Evolutionary conservation across 208 protist genomes (phyloP), one percentile per base, ranked within the genome.

Genomic region (Acanthamoeba lenticulata): DNA sequence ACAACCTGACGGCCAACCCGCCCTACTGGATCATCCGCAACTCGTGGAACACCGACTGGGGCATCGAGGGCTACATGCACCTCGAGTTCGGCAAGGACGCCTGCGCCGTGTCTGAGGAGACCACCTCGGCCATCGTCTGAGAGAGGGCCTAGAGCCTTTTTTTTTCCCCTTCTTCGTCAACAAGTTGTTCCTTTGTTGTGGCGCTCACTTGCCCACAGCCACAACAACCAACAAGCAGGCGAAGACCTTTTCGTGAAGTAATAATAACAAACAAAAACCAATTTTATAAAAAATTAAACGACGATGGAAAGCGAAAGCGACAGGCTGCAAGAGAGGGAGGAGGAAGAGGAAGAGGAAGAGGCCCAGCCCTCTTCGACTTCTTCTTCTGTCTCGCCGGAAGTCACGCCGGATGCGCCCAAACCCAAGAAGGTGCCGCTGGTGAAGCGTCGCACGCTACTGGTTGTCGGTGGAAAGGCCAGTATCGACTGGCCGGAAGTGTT

Each of bases 21-120:
- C 40, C 36, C 44, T 85, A 85, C 38, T 85, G 74, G 74, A 85
- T 55, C 74, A 52, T 85, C 74, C 36, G 74, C 36, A 85, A 85
- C 74, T 85, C 74, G 5, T 85, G 74, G 74, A 1, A 36, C 44
- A 19, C 0, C 0, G 7, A 21, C 15, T 85, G 40, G 36, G 36
- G 74, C 11, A 13, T 52, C 42, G 11, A 83, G 13, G 72, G 67
- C 67, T 55, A 55, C 47, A 55, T 55, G 3, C 21, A 55, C 47
- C 47, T 55, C 47, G 47, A 55, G 47, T 55, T 55, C 47, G 47
- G 47, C 47, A 55, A 55, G 47, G 3, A 55, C 21, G 47, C 47
- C 47, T 55, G 47, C 47, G 47, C 47, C 47, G 47, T 55, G 47
- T 55, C 47, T 55, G 2, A 55, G 3, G 47, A 1, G 15, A 19